A percentile compares a stretch with the other conserved stretches of the same genome.
phyloP scores from a whole-genome alignment of 208 protist species.

The Acanthamoeba healyi region DNA sequence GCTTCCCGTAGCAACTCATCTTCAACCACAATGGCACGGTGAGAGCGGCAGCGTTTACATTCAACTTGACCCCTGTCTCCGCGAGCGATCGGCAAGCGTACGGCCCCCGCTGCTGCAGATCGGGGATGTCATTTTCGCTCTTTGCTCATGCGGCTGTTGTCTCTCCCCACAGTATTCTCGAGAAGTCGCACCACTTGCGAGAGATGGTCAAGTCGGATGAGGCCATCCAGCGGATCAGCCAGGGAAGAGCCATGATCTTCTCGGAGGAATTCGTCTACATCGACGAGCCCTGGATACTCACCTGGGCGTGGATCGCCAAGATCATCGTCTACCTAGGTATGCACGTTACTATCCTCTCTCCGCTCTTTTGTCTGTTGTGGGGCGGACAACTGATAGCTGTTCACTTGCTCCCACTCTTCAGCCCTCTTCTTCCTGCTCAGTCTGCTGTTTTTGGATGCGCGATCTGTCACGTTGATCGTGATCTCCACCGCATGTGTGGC shows the following conservation, averaged over 20 bases:
- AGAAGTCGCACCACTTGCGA: not conserved
- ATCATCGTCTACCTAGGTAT: constrained; percentile 15
- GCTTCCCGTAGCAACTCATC: not conserved
- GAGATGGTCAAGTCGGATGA: not conserved
- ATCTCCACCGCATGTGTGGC: not conserved
- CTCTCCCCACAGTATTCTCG: not conserved
- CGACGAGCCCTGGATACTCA: constrained; percentile 11
- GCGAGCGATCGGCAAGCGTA: not conserved
- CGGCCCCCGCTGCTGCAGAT: not conserved
- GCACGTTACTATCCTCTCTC: not conserved
- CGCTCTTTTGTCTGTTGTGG: not conserved
- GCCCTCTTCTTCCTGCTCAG: not conserved
- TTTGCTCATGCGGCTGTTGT: not conserved
- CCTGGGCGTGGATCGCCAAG: not conserved
- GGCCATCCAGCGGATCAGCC: not conserved
- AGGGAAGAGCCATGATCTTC: not conserved
- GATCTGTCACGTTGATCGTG: not conserved
- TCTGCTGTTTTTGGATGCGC: not conserved
- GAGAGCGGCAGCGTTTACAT: not conserved
- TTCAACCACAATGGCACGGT: not conserved
- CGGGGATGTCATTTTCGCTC: not conserved
- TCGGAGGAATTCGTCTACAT: constrained; percentile 1
- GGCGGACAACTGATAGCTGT: too few relatives aligned
- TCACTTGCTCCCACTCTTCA: too few relatives aligned
- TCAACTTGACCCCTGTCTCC: not conserved